Base-by-base conservation (phyloP, 345 rosid genomes). In the Hevea brasiliensis region DNA sequence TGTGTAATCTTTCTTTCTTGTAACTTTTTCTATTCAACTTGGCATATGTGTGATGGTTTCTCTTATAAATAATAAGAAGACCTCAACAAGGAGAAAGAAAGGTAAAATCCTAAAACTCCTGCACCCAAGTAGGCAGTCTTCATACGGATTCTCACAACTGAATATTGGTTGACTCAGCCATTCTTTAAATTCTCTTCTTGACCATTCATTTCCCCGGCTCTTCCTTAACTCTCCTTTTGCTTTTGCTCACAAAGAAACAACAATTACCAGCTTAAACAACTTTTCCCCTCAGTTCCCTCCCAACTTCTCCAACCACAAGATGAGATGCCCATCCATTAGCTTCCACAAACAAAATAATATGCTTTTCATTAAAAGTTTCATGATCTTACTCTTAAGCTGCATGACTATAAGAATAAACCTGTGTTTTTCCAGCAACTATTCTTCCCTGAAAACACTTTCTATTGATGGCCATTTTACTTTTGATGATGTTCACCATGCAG, bases 391-490 rank as follows among this genome's bases (percentile, higher is more conserved):
- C 64, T 77, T 94, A 11, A 85, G 77, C 81, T 88, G 87, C 87
- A 77, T 87, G 77, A 85, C 92, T 40, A 71, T 90, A 60, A 84
- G 72, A 81, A 74, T 81, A 41, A 87, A 85, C 83, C 80, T 86
- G 60, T 89, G 94, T 74, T 78, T 88, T 74, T 87, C 94, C 64
- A 80, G 83, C 88, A 82, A 72, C 85, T 84, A 87, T 71, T 84
- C 88, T 67, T 87, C 95, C 1, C 68, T 92, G 65, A 84, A 76
- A 70, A 72, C 87, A 50, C 91, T 92, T 48, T 68, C 87, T 70
- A 77, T 94, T 9, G 88, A 85, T 7, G 98, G 98, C 41, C 87
- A 82, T 82, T 89, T 94, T 84, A 78, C 77, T 63, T 92, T 90
- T 37, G 84, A 89, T 69, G 79, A 92, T 24, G 81, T 88, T 48